Conservation (phyloP, 2,329 filamentous ascomycete genomes). For the Ophiostoma populinum region DNA sequence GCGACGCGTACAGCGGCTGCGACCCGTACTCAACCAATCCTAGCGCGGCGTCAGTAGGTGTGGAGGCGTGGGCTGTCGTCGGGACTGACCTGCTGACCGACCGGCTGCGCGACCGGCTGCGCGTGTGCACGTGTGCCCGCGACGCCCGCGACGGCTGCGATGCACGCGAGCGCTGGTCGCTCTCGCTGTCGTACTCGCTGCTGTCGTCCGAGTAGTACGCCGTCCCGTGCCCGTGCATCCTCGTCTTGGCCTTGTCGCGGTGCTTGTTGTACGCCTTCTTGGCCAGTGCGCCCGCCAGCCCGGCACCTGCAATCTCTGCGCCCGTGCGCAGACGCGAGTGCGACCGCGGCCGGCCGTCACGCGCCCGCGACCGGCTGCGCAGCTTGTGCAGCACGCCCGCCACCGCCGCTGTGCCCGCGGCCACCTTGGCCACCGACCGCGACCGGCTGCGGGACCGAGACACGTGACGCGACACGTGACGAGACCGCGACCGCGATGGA, state of each 20-base stretch:
- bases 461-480: conserved; percentile 11
- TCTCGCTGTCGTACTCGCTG: not conserved
- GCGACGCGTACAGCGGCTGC: conserved; percentile 30
- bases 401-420: conserved; percentile 37
- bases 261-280: conserved; percentile 43
- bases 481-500: no score
- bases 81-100: conserved; percentile 15
- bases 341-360: conserved; percentile 25
- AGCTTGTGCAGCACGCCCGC: conserved; percentile 41
- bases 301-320: conserved; percentile 43
- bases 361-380: conserved; percentile 33
- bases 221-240: conserved; percentile 19
- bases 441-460: conserved; percentile 27
- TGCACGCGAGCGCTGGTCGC: conserved; percentile 17
- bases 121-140: conserved; percentile 9
- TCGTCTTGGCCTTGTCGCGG: conserved; percentile 41
- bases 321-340: conserved; percentile 33
- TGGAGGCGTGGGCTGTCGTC: conserved; percentile 6
- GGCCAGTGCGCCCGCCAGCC: conserved; percentile 41
- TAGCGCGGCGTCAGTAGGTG: conserved; percentile 42
- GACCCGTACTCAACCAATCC: conserved; percentile 51
- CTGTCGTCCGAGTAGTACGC: conserved; percentile 19
- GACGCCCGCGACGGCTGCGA: conserved; percentile 18
- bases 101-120: conserved; percentile 14
- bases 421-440: conserved; percentile 37